A percentile compares a stretch with the other conserved stretches of the same genome.
These are phyloP conservation scores for Hortiboletus campestris DNA, from an alignment of 768 basidiomycete genomes.

Conservation along the genomic window DNA sequence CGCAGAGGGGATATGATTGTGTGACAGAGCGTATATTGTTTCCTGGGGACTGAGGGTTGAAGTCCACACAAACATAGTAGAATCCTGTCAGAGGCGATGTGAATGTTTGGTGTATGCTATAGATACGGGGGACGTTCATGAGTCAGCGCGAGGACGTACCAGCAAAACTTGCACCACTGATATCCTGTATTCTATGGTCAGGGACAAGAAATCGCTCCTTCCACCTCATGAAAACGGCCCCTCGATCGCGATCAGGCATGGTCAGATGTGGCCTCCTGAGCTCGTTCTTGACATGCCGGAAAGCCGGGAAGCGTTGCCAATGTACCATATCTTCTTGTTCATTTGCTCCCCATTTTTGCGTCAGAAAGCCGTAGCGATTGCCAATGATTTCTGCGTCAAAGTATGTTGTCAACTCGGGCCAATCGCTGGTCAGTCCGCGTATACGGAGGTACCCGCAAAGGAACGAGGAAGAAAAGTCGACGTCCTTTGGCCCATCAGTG, in stretches of 20 bases:
- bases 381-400: constrained; percentile 98
- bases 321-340: constrained; percentile 92
- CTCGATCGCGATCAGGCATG: constrained; percentile 72
- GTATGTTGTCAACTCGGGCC: constrained; percentile 94
- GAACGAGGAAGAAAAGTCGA: constrained; percentile 82
- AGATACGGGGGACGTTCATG: background rate
- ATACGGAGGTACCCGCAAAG: constrained; percentile 93
- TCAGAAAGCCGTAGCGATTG: constrained; percentile 85
- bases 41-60: constrained; percentile 60
- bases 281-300: constrained; percentile 77
- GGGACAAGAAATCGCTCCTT: constrained; percentile 97
- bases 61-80: constrained; percentile 94
- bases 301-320: constrained; percentile 92
- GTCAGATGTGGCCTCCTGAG: constrained; percentile 76
- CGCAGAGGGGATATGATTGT: constrained; percentile 35
- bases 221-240: constrained; percentile 93
- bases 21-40: constrained; percentile 33
- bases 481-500: constrained; percentile 55
- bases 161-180: constrained; percentile 93
- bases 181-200: constrained; percentile 89
- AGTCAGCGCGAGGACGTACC: constrained; percentile 47
- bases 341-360: constrained; percentile 85
- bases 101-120: constrained; percentile 17
- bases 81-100: constrained; percentile 54
- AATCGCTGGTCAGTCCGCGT: constrained; percentile 87